Evolutionary conservation across 495 filamentous ascomycete species (phyloP), one percentile per base, ranked within the genome.

Genomic region (Hyphodiscus hymeniophilus): DNA sequence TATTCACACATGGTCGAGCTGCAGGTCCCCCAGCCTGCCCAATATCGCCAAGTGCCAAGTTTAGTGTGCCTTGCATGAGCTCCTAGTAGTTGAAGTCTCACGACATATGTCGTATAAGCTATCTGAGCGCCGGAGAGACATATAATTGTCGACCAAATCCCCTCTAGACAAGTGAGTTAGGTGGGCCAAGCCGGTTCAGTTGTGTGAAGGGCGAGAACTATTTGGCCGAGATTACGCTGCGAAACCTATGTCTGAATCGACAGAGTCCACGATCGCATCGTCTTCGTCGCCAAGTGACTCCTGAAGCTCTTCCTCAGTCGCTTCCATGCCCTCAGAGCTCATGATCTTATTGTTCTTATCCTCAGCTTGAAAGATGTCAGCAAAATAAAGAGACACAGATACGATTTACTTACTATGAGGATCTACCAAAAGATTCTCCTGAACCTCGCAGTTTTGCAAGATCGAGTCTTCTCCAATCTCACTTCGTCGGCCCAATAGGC

Each of bases 311-410:
- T 74, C 57, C 44, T 79, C 65, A 7, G 66, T 74, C 2, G 72
- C 78, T 42, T 89, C 85, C 30, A 87, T 61, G 16, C 84, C 84
- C 42, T 86, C 83, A 38, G 89, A 91, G 50, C 77, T 77, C 82
- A 91, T 90, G 53, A 95, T 80, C 58, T 87, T 87, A 57, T 89
- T 85, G 46, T 82, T 81, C 65, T 89, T 94, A 17, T 84, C 85
- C 55, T 92, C 87, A 3, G 84, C 71, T 74, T 53, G 24, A 51
- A 16, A 11, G 20, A 18, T 20, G 38, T 40, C 16, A 40, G 28
- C 20, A 45, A 33, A 24, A 43, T n/a, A 7, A 28, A 28, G 3
- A 3, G 12, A 10, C 12, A 7, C 12, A 16, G 3, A 8, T 43
- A 43, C 18, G 46, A 13, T 11, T 46, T 45, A 77, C 78, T 74